These are phyloP conservation scores for Lipomyces japonicus DNA, from an alignment of 805 yeast species.

Conservation along the genomic window DNA sequence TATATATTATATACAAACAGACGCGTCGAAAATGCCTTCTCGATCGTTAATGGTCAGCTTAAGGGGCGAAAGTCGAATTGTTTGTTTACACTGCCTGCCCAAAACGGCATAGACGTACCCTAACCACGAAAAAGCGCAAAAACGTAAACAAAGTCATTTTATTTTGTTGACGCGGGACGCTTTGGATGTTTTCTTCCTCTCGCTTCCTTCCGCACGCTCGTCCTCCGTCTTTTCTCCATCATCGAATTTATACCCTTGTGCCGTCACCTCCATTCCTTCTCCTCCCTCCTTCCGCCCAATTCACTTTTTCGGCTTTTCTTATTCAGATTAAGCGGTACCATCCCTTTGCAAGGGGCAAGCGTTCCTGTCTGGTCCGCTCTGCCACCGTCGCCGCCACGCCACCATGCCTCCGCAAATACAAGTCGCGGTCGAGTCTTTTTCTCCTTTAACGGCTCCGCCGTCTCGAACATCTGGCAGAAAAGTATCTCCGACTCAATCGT, in stretches of 20 bases:
- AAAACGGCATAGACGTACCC: too few species aligned
- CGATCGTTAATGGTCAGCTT: too few species aligned
- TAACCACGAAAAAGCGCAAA: too few species aligned
- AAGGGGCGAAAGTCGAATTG: too few species aligned
- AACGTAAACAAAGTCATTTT: too few species aligned
- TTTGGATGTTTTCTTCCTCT: too few species aligned
- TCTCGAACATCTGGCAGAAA: conserved; percentile 15
- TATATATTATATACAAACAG: too few species aligned
- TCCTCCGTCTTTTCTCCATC: conserved; percentile 4
- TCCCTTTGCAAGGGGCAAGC: not conserved
- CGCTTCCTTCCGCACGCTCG: not conserved
- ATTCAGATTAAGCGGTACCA: not conserved
- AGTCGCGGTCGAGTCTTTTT: conserved; percentile 21
- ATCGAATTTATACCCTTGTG: not conserved
- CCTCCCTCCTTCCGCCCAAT: not conserved
- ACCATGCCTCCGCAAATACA: conserved; percentile 21
- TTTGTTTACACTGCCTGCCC: too few species aligned
- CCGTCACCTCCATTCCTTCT: not conserved
- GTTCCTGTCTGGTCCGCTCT: not conserved
- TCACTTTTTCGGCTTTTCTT: not conserved
- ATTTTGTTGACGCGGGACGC: too few species aligned
- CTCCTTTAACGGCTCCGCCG: conserved; percentile 18
- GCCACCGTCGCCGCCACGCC: not conserved
- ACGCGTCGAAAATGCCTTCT: too few species aligned
- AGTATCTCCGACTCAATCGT: conserved; percentile 16